phyloP scores from a whole-genome alignment of 2,329 filamentous ascomycete species.

The Exophiala alcalophila region DNA sequence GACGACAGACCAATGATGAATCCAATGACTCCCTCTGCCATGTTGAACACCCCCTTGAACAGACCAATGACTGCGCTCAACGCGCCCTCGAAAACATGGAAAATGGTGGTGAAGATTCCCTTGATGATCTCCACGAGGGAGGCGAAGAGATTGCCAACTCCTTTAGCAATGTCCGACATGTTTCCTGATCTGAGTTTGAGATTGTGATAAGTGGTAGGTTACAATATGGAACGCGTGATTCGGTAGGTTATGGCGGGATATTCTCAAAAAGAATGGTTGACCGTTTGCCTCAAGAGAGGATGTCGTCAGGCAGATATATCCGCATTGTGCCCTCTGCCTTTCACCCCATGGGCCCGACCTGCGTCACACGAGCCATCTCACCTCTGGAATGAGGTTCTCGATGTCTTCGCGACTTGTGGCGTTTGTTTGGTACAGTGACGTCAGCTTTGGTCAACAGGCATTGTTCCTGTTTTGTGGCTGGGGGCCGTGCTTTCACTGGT shows the following conservation, averaged over 20 bases:
- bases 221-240: too few species aligned
- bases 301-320: too few species aligned
- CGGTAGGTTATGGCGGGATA: too few species aligned
- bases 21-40: conserved; percentile 23
- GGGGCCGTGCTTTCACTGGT: conserved; percentile 3
- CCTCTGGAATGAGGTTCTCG: too few species aligned
- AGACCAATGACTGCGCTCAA: conserved; percentile 25
- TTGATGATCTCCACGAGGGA: conserved; percentile 26
- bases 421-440: too few species aligned
- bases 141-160: conserved; percentile 20
- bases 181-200: neutral
- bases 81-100: conserved; percentile 16
- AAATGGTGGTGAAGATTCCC: conserved; percentile 18
- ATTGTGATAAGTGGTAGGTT: too few species aligned
- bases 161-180: conserved; percentile 26
- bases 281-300: too few species aligned
- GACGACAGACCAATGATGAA: conserved; percentile 23
- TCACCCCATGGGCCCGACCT: too few species aligned
- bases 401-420: too few species aligned
- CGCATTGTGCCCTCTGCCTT: too few species aligned
- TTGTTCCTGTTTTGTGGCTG: conserved; percentile 25
- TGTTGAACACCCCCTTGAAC: conserved; percentile 24
- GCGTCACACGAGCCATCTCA: too few species aligned
- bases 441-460: conserved; percentile 12
- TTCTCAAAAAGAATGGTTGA: neutral